Percentiles rank a stretch among this genome's conserved stretches.
These are phyloP conservation scores for Phialocephala subalpina DNA, from an alignment of 2,329 filamentous ascomycete species.

Conservation along the genomic window DNA sequence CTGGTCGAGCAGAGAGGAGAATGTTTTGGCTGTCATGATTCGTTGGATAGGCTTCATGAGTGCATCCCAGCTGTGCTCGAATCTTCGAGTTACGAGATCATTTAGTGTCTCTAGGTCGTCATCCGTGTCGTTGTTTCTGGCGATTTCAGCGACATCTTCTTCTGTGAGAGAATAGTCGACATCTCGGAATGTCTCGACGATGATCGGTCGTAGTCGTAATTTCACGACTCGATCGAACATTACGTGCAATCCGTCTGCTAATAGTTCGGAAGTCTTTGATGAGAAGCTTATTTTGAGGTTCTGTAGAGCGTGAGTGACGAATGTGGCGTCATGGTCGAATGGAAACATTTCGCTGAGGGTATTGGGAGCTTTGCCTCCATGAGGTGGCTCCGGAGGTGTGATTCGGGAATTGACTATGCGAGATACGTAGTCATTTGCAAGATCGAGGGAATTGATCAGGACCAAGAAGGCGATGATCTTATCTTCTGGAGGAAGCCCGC, in stretches of 20 bases:
- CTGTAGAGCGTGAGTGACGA: slow-evolving; percentile 73
- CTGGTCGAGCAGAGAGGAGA: slow-evolving; percentile 76
- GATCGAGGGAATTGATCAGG: slow-evolving; percentile 93
- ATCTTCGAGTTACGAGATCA: slow-evolving; percentile 80
- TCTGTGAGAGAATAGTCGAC: slow-evolving; percentile 81
- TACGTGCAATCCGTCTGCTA: slow-evolving; percentile 84
- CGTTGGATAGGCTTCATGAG: slow-evolving; percentile 86
- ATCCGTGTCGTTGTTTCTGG: slow-evolving; percentile 55
- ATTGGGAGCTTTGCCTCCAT: slow-evolving; percentile 42
- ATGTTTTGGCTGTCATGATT: slow-evolving; percentile 81
- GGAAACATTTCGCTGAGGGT: slow-evolving; percentile 75
- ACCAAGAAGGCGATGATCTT: slow-evolving; percentile 90
- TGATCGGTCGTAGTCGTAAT: slow-evolving; percentile 81
- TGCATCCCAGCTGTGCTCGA: slow-evolving; percentile 85
- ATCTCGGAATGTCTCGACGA: slow-evolving; percentile 90
- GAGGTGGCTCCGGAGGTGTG: slow-evolving; percentile 51
- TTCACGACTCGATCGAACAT: slow-evolving; percentile 90
- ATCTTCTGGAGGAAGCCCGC: slow-evolving; percentile 85
- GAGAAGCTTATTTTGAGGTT: slow-evolving; percentile 77
- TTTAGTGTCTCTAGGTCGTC: slow-evolving; percentile 57
- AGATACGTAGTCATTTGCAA: slow-evolving; percentile 88
- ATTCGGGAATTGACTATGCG: slow-evolving; percentile 82
- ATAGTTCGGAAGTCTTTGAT: slow-evolving; percentile 80
- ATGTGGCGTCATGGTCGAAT: slow-evolving; percentile 76
- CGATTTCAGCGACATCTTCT: slow-evolving; percentile 65